A percentile compares a stretch with the other conserved stretches of the same genome.
Evolutionary conservation across 108 stramenopile species (phyloP).

Genomic region (Bacterosira constricta): DNA sequence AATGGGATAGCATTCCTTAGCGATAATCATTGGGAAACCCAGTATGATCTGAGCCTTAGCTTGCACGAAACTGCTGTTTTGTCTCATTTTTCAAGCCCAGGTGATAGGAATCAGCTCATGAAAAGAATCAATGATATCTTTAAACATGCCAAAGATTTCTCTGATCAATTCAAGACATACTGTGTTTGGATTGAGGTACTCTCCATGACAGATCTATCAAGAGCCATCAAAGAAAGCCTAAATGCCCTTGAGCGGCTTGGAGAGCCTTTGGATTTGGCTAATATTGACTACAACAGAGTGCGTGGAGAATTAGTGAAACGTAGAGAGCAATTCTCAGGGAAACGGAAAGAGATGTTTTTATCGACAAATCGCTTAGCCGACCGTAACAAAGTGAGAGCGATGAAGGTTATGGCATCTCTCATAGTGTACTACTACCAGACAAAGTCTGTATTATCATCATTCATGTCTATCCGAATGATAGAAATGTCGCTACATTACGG

Average conservation of each 20-base stretch:
- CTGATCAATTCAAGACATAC: slow-evolving; percentile 18
- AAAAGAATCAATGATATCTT: slow-evolving; percentile 8
- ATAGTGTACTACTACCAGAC: slow-evolving; percentile 3
- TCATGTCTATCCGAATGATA: slow-evolving; percentile 15
- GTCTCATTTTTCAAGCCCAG: slow-evolving; percentile 5
- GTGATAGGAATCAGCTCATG: not conserved
- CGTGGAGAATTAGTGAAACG: not conserved
- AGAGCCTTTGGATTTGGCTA: slow-evolving; percentile 15
- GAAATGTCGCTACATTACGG: slow-evolving; percentile 18
- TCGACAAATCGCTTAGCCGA: slow-evolving; percentile 8
- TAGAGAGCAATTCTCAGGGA: not conserved
- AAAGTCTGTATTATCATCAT: not conserved
- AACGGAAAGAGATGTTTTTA: slow-evolving; percentile 1
- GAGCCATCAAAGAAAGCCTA: slow-evolving; percentile 19
- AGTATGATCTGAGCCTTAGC: slow-evolving; percentile 20
- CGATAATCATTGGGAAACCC: slow-evolving; percentile 9
- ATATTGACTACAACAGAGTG: not conserved
- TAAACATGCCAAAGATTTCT: slow-evolving; percentile 5
- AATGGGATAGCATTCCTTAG: slow-evolving; percentile 19
- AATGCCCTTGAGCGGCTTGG: slow-evolving; percentile 14
- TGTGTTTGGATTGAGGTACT: slow-evolving; percentile 10
- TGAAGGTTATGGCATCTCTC: slow-evolving; percentile 12
- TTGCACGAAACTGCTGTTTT: slow-evolving; percentile 5
- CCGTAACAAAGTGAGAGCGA: not conserved
- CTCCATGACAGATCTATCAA: not conserved